These are phyloP conservation scores for Miamiensis avidus DNA, from an alignment of 169 alveolate species.

Conservation along the genomic window DNA sequence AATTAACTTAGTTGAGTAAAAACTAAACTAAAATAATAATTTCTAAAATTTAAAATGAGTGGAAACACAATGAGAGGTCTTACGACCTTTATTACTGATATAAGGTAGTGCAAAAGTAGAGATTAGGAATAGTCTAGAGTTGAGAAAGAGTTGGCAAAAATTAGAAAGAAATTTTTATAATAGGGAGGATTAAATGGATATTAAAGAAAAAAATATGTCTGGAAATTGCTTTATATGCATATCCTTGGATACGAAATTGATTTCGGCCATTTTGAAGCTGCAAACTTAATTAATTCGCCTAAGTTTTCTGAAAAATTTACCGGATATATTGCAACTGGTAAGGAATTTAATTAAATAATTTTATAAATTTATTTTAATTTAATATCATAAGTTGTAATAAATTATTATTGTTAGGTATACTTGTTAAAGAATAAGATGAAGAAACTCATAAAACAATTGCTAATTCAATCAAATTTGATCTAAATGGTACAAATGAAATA, in stretches of 20 bases:
- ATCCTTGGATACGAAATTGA: constrained; percentile 96
- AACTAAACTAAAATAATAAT: neutral
- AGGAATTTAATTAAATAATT: neutral
- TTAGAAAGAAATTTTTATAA: constrained; percentile 89
- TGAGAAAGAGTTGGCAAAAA: constrained; percentile 94
- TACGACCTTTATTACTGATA: constrained; percentile 88
- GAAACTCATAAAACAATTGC: constrained; percentile 27
- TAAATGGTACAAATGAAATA: constrained; percentile 42
- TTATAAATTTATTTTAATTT: too few relatives aligned
- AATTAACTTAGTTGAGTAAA: too few relatives aligned
- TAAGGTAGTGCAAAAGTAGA: constrained; percentile 81
- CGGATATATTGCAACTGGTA: constrained; percentile 93
- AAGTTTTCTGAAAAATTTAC: constrained; percentile 93
- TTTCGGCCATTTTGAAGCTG: constrained; percentile 92
- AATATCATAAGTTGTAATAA: neutral
- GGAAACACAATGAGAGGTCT: constrained; percentile 79
- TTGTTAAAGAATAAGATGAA: constrained; percentile 33
- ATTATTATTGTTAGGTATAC: constrained; percentile 20
- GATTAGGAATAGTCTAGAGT: constrained; percentile 91
- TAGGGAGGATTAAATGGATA: constrained; percentile 88
- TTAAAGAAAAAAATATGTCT: constrained; percentile 92
- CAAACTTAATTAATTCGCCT: constrained; percentile 89
- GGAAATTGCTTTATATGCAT: constrained; percentile 94
- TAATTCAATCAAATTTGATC: constrained; percentile 27
- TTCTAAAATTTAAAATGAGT: neutral